These are phyloP conservation scores for Scytalidium sp. DNA, from an alignment of 2,329 filamentous ascomycete genomes.

Conservation along the genomic window DNA sequence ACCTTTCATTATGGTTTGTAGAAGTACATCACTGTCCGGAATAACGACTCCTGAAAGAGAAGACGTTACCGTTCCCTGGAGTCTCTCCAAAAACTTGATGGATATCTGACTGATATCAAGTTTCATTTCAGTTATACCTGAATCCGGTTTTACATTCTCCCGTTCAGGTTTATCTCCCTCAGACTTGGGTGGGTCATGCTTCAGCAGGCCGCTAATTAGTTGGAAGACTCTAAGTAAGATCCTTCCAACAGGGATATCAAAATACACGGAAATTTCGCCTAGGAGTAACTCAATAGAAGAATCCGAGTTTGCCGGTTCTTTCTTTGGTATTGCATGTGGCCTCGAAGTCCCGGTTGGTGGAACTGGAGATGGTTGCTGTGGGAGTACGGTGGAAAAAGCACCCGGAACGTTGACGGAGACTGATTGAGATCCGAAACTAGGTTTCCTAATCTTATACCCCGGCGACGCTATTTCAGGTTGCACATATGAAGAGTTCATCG, in stretches of 20 bases:
- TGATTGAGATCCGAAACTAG: conserved; percentile 18
- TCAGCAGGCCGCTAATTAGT: conserved; percentile 20
- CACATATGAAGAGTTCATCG: neutral
- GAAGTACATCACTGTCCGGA: conserved; percentile 22
- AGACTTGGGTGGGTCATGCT: conserved; percentile 7
- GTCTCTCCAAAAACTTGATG: conserved; percentile 26
- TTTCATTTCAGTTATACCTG: conserved; percentile 12
- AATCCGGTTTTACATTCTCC: conserved; percentile 5
- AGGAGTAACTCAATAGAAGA: conserved; percentile 23
- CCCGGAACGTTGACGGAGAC: conserved; percentile 55
- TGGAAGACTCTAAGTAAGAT: conserved; percentile 25
- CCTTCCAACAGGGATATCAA: conserved; percentile 30
- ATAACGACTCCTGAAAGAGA: conserved; percentile 4
- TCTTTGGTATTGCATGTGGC: conserved; percentile 5
- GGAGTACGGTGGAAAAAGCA: conserved; percentile 51
- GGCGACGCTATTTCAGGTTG: neutral
- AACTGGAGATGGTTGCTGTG: conserved; percentile 12
- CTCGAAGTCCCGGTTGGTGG: conserved; percentile 8
- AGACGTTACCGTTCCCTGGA: conserved; percentile 22
- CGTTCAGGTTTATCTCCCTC: conserved; percentile 2
- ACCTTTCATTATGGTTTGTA: conserved; percentile 23
- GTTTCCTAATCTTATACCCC: conserved; percentile 10
- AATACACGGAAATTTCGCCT: conserved; percentile 23
- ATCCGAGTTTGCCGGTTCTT: conserved; percentile 7
- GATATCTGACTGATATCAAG: conserved; percentile 23